phyloP scores from a whole-genome alignment of 306 rosid species.

The Leucaena leucocephala region DNA sequence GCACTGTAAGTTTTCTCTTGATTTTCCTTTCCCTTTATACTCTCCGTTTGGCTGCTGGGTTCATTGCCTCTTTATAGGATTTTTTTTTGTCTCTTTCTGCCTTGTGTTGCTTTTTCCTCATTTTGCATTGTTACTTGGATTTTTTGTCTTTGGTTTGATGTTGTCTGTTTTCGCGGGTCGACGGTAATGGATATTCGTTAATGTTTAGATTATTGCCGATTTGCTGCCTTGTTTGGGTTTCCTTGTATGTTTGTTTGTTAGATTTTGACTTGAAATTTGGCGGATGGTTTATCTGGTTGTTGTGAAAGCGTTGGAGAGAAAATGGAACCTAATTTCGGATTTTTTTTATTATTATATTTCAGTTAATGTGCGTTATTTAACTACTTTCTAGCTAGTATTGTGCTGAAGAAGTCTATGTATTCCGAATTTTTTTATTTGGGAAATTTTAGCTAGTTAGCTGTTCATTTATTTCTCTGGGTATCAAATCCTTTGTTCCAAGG shows the following conservation, averaged over 20 bases:
- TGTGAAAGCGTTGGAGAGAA: background rate
- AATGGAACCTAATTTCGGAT: background rate
- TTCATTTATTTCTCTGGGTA: conserved; percentile 11
- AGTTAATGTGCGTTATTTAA: conserved; percentile 26
- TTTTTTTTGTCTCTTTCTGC: background rate
- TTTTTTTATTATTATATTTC: background rate
- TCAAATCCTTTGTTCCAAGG: conserved; percentile 10
- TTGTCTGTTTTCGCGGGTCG: background rate
- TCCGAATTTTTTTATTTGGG: background rate
- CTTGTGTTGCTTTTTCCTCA: background rate
- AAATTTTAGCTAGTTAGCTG: conserved; percentile 11
- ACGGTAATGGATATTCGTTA: background rate
- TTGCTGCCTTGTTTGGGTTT: background rate
- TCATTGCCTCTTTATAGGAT: background rate
- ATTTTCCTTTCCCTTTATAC: conserved; percentile 27
- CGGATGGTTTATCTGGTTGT: background rate
- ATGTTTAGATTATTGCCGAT: background rate
- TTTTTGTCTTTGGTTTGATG: background rate
- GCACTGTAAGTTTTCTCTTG: conserved; percentile 54
- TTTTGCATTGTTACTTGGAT: background rate
- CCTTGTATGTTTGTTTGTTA: background rate
- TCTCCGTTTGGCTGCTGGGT: conserved; percentile 17
- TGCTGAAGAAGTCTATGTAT: conserved; percentile 8
- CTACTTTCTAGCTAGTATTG: background rate
- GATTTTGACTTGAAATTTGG: conserved; percentile 24